phyloP scores from a whole-genome alignment of 2,329 filamentous ascomycete genomes.

The Alternaria conjuncta region DNA sequence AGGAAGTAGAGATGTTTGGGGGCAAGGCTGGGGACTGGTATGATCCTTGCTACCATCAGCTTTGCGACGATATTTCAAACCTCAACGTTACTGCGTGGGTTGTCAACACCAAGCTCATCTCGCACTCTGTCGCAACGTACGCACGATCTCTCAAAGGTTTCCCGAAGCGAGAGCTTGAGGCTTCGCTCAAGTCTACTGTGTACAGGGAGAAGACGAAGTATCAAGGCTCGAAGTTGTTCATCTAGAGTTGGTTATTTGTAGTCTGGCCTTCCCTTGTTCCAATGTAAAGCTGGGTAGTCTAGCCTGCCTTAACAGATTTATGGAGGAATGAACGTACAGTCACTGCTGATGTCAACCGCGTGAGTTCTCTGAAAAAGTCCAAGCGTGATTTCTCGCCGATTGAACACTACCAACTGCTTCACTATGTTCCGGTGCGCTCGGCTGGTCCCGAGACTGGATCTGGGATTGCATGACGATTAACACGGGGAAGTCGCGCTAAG shows the following conservation, averaged over 20 bases:
- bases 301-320: not conserved
- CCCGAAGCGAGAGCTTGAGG: conserved; percentile 35
- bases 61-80: conserved; percentile 49
- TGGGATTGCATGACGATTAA: not conserved
- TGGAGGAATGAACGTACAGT: not conserved
- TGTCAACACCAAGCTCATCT: conserved; percentile 49
- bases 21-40: conserved; percentile 49
- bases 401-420: not conserved
- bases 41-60: conserved; percentile 50
- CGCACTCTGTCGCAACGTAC: conserved; percentile 48
- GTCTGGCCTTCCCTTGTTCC: not conserved
- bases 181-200: conserved; percentile 16
- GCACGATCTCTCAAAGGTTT: conserved; percentile 45
- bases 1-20: conserved; percentile 46
- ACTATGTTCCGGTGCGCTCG: not conserved
- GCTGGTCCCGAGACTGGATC: not conserved
- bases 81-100: conserved; percentile 48
- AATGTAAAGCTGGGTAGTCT: not conserved
- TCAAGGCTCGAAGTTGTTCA: conserved; percentile 44
- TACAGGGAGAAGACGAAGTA: conserved; percentile 37
- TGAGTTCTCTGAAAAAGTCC: not conserved
- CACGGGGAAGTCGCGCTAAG: not conserved
- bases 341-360: not conserved
- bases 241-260: conserved; percentile 17
- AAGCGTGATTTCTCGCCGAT: not conserved